These are phyloP conservation scores for Prosopis cineraria DNA, from an alignment of 306 rosid genomes.

Conservation along the genomic window DNA sequence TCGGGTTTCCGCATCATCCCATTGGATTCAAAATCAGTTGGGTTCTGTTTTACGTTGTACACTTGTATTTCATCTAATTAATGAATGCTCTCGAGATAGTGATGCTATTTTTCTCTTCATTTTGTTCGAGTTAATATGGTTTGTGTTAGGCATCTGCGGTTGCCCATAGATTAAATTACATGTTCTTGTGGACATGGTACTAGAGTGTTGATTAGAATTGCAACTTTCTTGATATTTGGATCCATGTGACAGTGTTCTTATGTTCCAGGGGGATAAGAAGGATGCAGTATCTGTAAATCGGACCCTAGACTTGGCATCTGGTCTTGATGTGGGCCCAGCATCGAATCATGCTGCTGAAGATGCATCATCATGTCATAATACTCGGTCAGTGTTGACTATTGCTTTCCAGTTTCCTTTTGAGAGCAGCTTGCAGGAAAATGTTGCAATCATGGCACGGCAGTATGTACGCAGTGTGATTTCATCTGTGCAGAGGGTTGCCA, in stretches of 20 bases:
- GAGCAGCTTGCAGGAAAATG: conserved; percentile 74
- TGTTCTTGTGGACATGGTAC: not conserved
- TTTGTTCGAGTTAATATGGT: not conserved
- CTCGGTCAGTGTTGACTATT: conserved; percentile 87
- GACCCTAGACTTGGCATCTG: conserved; percentile 88
- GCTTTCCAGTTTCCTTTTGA: conserved; percentile 97
- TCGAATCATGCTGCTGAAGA: conserved; percentile 51
- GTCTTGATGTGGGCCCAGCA: conserved; percentile 82
- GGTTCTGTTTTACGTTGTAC: conserved; percentile 37
- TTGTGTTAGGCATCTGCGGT: not conserved
- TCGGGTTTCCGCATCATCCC: conserved; percentile 81
- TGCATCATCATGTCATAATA: conserved; percentile 50
- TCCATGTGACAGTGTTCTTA: not conserved
- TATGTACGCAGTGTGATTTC: conserved; percentile 87
- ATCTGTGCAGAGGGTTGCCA: conserved; percentile 94
- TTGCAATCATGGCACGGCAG: conserved; percentile 86
- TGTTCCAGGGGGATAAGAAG: conserved; percentile 69
- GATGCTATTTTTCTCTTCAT: not conserved
- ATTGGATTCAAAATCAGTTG: conserved; percentile 75
- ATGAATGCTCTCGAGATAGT: not conserved
- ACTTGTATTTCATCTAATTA: not conserved
- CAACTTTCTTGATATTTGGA: not conserved
- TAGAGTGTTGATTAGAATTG: not conserved
- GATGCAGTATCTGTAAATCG: conserved; percentile 60
- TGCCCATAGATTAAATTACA: not conserved